phyloP scores from a whole-genome alignment of 495 filamentous ascomycete genomes.

The Hyphodiscus hymeniophilus region DNA sequence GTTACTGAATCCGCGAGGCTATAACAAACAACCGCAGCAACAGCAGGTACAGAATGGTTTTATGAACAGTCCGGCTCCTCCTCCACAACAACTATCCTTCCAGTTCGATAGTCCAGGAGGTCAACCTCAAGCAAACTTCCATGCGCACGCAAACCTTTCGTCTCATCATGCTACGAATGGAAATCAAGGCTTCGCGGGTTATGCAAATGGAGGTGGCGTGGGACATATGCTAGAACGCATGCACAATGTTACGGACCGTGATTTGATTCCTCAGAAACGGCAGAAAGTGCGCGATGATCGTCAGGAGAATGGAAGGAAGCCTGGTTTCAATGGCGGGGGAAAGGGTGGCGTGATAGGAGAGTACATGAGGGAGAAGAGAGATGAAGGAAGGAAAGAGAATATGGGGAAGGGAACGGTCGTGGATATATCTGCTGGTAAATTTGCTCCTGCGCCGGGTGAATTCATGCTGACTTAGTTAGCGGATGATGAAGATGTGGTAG shows the following conservation, averaged over 20 bases:
- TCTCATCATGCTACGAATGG: slow-evolving; percentile 9
- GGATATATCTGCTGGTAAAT: slow-evolving; percentile 28
- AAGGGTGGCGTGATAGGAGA: slow-evolving; percentile 53
- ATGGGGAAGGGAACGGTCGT: slow-evolving; percentile 29
- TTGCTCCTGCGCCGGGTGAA: neutral
- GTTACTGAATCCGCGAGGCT: slow-evolving; percentile 31
- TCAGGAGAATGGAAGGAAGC: slow-evolving; percentile 26
- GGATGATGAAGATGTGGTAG: slow-evolving; percentile 45
- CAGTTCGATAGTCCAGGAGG: slow-evolving; percentile 34
- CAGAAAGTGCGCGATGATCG: slow-evolving; percentile 48
- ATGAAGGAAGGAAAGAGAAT: slow-evolving; percentile 35
- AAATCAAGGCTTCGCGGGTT: neutral
- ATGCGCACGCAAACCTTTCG: neutral
- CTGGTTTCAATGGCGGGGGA: slow-evolving; percentile 32
- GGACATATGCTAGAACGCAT: slow-evolving; percentile 53
- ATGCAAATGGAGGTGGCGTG: slow-evolving; percentile 27
- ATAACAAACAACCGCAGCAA: slow-evolving; percentile 7
- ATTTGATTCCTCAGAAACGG: slow-evolving; percentile 54
- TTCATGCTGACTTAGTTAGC: slow-evolving; percentile 23
- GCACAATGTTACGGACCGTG: slow-evolving; percentile 62
- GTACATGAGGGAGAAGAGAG: slow-evolving; percentile 49
- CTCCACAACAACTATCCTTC: slow-evolving; percentile 23
- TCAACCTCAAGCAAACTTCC: slow-evolving; percentile 1
- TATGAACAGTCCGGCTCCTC: neutral
- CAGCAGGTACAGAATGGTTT: slow-evolving; percentile 12